These are phyloP conservation scores for Hevea brasiliensis DNA, from an alignment of 345 rosid species.

Conservation along the genomic window DNA sequence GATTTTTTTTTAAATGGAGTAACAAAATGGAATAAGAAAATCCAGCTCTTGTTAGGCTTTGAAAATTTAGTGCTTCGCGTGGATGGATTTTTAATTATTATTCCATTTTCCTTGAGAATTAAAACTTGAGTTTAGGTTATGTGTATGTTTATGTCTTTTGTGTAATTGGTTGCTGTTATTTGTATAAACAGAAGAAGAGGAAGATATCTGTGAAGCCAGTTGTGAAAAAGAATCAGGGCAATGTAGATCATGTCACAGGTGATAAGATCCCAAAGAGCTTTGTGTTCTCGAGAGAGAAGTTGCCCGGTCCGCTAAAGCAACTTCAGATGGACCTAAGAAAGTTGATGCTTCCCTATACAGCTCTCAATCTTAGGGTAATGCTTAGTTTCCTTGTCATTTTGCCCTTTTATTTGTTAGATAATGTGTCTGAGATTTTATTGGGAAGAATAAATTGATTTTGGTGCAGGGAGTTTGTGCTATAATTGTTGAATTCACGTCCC, in stretches of 20 bases:
- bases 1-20: not conserved
- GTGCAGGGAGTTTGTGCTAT: not conserved
- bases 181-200: slow-evolving; percentile 48
- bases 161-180: not conserved
- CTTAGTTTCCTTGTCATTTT: not conserved
- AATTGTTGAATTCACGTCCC: slow-evolving; percentile 8
- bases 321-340: slow-evolving; percentile 90
- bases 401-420: not conserved
- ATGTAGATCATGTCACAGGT: slow-evolving; percentile 79
- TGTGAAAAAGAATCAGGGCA: slow-evolving; percentile 47
- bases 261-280: slow-evolving; percentile 88
- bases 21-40: not conserved
- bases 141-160: not conserved
- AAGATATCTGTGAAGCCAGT: slow-evolving; percentile 62
- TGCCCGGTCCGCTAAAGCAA: slow-evolving; percentile 71
- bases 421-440: not conserved
- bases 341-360: slow-evolving; percentile 93
- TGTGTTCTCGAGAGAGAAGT: slow-evolving; percentile 83
- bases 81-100: too few species aligned
- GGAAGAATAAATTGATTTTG: not conserved
- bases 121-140: not conserved
- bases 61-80: too few species aligned
- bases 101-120: too few species aligned
- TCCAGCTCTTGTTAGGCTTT: not conserved
- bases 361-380: slow-evolving; percentile 77